phyloP scores from a whole-genome alignment of 108 stramenopile genomes.

The Nitzschia palea region DNA sequence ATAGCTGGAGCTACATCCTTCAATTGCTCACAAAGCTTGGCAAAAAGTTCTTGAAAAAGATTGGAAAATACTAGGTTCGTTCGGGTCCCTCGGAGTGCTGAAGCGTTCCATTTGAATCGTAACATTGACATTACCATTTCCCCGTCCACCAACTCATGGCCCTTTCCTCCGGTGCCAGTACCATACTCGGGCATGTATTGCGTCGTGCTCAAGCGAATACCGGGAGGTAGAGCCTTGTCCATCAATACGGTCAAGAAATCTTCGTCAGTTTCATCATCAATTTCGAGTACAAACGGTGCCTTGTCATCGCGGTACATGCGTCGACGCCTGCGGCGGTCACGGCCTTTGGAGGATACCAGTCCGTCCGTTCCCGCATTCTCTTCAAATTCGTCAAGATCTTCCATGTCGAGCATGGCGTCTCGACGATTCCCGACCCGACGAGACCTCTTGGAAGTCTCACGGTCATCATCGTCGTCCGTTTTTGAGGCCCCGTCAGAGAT shows the following conservation, averaged over 20 bases:
- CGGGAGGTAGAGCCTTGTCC: slow-evolving; percentile 69
- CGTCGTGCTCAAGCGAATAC: slow-evolving; percentile 72
- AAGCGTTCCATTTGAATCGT: slow-evolving; percentile 83
- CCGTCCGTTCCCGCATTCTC: slow-evolving; percentile 33
- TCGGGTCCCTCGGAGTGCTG: slow-evolving; percentile 64
- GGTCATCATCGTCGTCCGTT: slow-evolving; percentile 36
- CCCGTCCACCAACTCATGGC: slow-evolving; percentile 56
- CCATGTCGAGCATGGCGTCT: slow-evolving; percentile 58
- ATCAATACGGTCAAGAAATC: slow-evolving; percentile 80
- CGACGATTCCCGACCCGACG: neutral
- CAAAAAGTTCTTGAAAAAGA: slow-evolving; percentile 83
- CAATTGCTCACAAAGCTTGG: slow-evolving; percentile 68
- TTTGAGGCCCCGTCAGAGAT: slow-evolving; percentile 23
- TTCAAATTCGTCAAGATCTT: slow-evolving; percentile 66
- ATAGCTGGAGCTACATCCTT: slow-evolving; percentile 63
- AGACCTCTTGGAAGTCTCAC: neutral
- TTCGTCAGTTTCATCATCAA: slow-evolving; percentile 93
- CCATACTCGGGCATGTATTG: slow-evolving; percentile 82
- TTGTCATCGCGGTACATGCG: slow-evolving; percentile 87
- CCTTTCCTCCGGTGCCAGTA: slow-evolving; percentile 60
- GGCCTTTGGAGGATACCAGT: slow-evolving; percentile 35
- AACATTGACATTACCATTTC: slow-evolving; percentile 89
- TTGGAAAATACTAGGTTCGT: slow-evolving; percentile 79
- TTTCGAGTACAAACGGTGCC: slow-evolving; percentile 79
- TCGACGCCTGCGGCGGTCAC: slow-evolving; percentile 56